These are phyloP conservation scores for Aureobasidium sp. DNA, from an alignment of 2,329 filamentous ascomycete genomes.

Conservation along the genomic window DNA sequence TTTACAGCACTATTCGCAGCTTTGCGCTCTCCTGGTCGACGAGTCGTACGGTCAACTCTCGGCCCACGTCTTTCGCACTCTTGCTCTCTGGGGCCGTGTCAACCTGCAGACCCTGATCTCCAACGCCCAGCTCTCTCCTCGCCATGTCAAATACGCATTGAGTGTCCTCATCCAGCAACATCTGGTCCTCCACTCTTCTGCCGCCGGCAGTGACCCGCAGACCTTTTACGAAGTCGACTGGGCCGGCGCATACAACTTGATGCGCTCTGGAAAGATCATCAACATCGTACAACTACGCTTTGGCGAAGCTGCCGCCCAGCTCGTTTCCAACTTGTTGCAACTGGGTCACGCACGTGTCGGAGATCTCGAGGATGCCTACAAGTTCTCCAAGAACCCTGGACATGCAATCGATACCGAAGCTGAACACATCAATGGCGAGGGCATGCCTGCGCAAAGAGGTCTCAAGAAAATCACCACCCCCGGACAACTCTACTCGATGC, in stretches of 20 bases:
- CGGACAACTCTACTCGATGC: constrained; percentile 34
- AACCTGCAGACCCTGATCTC: constrained; percentile 59
- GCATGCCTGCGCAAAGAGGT: constrained; percentile 13
- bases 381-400: constrained; percentile 28
- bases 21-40: constrained; percentile 80
- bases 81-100: constrained; percentile 71
- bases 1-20: constrained; percentile 68
- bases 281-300: constrained; percentile 65
- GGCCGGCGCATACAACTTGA: constrained; percentile 68
- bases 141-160: constrained; percentile 71
- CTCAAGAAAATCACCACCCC: constrained; percentile 27
- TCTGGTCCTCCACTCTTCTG: constrained; percentile 41
- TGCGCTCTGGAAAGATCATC: constrained; percentile 73
- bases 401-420: constrained; percentile 20
- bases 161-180: constrained; percentile 82
- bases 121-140: constrained; percentile 62
- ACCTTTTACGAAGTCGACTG: constrained; percentile 81
- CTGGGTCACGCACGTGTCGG: constrained; percentile 68
- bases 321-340: constrained; percentile 66
- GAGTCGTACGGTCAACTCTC: constrained; percentile 88
- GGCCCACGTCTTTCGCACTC: constrained; percentile 72
- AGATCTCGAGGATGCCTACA: constrained; percentile 59
- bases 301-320: constrained; percentile 62
- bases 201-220: constrained; percentile 46
- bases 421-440: constrained; percentile 20